phyloP scores from a whole-genome alignment of 768 basidiomycete genomes.

The Leccinum olivaceopallidum region DNA sequence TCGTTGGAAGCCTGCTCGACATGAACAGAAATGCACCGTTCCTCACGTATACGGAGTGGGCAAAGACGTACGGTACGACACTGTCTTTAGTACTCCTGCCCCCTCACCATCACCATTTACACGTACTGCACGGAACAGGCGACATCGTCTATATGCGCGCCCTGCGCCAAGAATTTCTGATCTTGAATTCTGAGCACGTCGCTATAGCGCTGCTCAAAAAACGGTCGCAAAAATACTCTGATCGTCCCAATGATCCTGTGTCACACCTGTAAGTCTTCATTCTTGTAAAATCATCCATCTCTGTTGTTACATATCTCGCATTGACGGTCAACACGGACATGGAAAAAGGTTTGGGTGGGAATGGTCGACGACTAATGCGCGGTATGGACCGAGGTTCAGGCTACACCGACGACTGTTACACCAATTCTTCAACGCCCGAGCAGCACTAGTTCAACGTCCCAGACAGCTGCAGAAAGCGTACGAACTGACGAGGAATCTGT shows the following conservation, averaged over 20 bases:
- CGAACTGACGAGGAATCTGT: background rate
- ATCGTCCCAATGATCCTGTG: background rate
- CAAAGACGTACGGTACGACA: too few relatives aligned
- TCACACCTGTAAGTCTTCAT: background rate
- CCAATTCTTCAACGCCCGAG: background rate
- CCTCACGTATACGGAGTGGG: background rate
- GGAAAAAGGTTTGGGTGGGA: background rate
- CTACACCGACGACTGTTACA: background rate
- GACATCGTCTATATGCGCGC: too few relatives aligned
- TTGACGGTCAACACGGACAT: background rate
- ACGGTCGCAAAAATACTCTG: background rate
- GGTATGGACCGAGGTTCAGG: background rate
- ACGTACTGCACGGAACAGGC: background rate
- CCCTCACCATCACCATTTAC: background rate
- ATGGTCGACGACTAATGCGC: background rate
- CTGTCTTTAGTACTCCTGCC: too few relatives aligned
- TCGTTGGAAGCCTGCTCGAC: background rate
- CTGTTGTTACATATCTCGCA: background rate
- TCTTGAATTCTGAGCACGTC: background rate
- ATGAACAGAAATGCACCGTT: background rate
- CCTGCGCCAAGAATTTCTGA: too few relatives aligned
- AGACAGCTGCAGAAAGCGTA: background rate
- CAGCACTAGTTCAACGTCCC: background rate
- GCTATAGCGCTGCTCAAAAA: background rate
- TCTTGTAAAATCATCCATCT: background rate